Percentiles rank a stretch among this genome's conserved stretches.
Conservation (phyloP, 2,329 filamentous ascomycete genomes). For the Colletotrichum acutatum region DNA sequence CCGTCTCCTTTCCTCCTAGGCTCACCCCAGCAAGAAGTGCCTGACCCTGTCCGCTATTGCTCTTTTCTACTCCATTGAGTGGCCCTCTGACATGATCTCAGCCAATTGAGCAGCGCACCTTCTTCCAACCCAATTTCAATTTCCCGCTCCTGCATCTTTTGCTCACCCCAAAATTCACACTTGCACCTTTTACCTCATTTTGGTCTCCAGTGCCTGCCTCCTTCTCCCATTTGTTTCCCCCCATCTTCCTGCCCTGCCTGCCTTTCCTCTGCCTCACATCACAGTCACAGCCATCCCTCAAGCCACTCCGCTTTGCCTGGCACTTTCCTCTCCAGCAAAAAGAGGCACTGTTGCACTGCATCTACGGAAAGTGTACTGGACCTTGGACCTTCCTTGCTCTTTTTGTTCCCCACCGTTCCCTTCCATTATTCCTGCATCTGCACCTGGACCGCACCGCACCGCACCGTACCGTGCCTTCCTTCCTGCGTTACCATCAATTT, state of each 20-base stretch:
- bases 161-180: background rate
- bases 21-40: background rate
- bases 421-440: background rate
- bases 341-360: background rate
- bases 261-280: background rate
- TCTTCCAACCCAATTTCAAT: conserved; percentile 34
- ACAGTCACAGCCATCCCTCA: background rate
- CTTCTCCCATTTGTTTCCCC: too few relatives aligned
- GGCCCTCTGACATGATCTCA: conserved; percentile 29
- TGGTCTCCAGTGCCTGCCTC: background rate
- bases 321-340: background rate
- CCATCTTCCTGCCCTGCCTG: background rate
- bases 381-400: background rate
- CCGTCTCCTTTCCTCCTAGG: background rate
- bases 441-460: background rate
- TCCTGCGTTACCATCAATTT: background rate
- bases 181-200: background rate
- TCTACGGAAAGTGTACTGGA: background rate
- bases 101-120: conserved; percentile 25
- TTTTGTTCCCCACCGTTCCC: conserved; percentile 1
- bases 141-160: conserved; percentile 22
- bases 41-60: conserved; percentile 18
- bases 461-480: background rate
- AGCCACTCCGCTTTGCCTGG: background rate
- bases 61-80: conserved; percentile 10